Evolutionary conservation across 495 filamentous ascomycete genomes (phyloP).

Genomic region (Daldinia grandis): DNA sequence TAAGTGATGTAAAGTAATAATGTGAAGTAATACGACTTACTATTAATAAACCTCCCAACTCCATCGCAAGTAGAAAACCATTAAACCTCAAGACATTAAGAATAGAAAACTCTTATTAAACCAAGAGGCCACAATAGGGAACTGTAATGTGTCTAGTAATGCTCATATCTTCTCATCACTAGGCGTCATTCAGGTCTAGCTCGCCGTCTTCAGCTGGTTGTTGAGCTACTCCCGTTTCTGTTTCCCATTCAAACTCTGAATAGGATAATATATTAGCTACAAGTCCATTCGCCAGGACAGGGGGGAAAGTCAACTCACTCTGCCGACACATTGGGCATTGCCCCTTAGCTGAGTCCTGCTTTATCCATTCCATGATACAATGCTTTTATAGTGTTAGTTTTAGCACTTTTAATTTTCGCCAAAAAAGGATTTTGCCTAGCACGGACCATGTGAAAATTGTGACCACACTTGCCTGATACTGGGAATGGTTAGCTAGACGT

Average conservation of each 20-base stretch:
- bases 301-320: conserved; percentile 63
- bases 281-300: not conserved
- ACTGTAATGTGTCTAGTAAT: not conserved
- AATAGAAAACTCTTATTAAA: not conserved
- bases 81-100: not conserved
- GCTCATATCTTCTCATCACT: conserved; percentile 10
- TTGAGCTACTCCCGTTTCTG: conserved; percentile 25
- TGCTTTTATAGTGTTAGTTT: conserved; percentile 65
- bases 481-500: conserved; percentile 9
- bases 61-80: not conserved
- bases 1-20: not conserved
- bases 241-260: conserved; percentile 73
- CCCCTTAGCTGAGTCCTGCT: conserved; percentile 91
- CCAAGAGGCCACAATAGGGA: not conserved
- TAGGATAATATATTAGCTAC: conserved; percentile 42
- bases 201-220: conserved; percentile 28
- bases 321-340: conserved; percentile 98
- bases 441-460: conserved; percentile 95
- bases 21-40: not conserved
- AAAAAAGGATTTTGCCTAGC: not conserved
- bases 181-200: conserved; percentile 32
- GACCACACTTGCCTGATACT: conserved; percentile 96
- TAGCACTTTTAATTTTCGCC: conserved; percentile 21
- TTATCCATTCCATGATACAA: conserved; percentile 94
- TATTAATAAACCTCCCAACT: not conserved